Conservation (phyloP, 305 asterid genomes). For the Plantago coronopus region DNA sequence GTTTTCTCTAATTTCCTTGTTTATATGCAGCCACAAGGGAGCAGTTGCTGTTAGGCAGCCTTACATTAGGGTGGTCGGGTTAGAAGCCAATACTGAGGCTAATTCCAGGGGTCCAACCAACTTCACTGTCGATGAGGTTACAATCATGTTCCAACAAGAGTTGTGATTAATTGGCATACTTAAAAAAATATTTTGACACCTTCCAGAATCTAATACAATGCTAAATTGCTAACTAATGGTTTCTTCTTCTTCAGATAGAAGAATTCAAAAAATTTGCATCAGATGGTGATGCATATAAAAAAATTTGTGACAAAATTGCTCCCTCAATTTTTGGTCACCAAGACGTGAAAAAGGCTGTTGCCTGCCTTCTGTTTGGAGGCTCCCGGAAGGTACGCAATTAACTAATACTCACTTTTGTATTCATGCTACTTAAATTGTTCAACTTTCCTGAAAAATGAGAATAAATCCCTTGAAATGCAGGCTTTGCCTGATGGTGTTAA, state of each 20-base stretch:
- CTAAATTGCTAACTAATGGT: constrained; percentile 20
- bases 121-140: constrained; percentile 85
- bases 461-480: constrained; percentile 38
- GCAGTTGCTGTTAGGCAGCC: constrained; percentile 99
- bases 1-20: constrained; percentile 26
- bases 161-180: not conserved
- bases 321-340: constrained; percentile 93
- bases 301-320: constrained; percentile 82
- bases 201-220: constrained; percentile 11
- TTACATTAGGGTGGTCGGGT: constrained; percentile 83
- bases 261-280: constrained; percentile 60
- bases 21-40: constrained; percentile 69
- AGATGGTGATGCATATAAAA: constrained; percentile 62
- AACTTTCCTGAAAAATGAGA: constrained; percentile 9
- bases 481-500: constrained; percentile 92
- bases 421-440: constrained; percentile 16
- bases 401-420: constrained; percentile 16
- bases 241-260: constrained; percentile 30
- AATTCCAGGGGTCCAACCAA: constrained; percentile 76
- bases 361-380: constrained; percentile 97
- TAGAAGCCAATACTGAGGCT: constrained; percentile 75
- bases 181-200: not conserved
- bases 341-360: constrained; percentile 92
- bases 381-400: constrained; percentile 69
- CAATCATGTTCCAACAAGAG: not conserved